These are phyloP conservation scores for Pseudonectria foliicola DNA, from an alignment of 2,329 filamentous ascomycete species.

Conservation along the genomic window DNA sequence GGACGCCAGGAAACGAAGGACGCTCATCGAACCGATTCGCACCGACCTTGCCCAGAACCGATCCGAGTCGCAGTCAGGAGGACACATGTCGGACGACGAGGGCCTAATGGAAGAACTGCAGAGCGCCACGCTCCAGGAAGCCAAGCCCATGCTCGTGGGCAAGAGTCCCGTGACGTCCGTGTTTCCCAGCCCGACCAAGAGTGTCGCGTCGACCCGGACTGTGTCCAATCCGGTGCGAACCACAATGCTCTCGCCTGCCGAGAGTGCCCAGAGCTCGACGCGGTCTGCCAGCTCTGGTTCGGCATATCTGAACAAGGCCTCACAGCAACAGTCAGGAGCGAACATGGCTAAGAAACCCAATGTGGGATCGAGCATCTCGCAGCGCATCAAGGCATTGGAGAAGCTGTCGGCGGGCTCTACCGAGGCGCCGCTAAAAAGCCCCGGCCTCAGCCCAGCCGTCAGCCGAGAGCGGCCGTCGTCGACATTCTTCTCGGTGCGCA, in stretches of 20 bases:
- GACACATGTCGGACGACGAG: slow-evolving; percentile 63
- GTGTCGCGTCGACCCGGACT: slow-evolving; percentile 31
- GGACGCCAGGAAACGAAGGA: slow-evolving; percentile 23
- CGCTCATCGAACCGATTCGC: slow-evolving; percentile 46
- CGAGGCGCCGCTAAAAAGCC: slow-evolving; percentile 10
- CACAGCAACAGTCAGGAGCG: slow-evolving; percentile 41
- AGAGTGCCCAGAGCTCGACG: slow-evolving; percentile 38
- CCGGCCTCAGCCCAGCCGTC: slow-evolving; percentile 3
- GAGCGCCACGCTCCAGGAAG: slow-evolving; percentile 73
- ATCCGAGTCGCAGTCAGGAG: slow-evolving; percentile 25
- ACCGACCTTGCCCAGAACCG: slow-evolving; percentile 32
- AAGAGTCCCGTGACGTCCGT: slow-evolving; percentile 75
- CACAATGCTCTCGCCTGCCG: slow-evolving; percentile 37
- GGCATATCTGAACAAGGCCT: slow-evolving; percentile 47
- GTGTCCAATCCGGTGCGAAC: slow-evolving; percentile 41
- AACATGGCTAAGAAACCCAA: slow-evolving; percentile 60
- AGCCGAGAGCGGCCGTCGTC: slow-evolving; percentile 39
- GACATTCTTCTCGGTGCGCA: slow-evolving; percentile 54
- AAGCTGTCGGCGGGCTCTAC: slow-evolving; percentile 52
- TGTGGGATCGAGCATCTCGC: slow-evolving; percentile 84
- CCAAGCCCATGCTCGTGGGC: slow-evolving; percentile 69
- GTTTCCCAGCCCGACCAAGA: slow-evolving; percentile 33
- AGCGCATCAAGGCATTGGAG: slow-evolving; percentile 88
- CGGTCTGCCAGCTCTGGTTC: slow-evolving; percentile 52
- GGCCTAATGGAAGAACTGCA: slow-evolving; percentile 80